Percentiles rank a stretch among this genome's conserved stretches.
Conservation (phyloP, 768 basidiomycete species). For the Russula sp. region DNA sequence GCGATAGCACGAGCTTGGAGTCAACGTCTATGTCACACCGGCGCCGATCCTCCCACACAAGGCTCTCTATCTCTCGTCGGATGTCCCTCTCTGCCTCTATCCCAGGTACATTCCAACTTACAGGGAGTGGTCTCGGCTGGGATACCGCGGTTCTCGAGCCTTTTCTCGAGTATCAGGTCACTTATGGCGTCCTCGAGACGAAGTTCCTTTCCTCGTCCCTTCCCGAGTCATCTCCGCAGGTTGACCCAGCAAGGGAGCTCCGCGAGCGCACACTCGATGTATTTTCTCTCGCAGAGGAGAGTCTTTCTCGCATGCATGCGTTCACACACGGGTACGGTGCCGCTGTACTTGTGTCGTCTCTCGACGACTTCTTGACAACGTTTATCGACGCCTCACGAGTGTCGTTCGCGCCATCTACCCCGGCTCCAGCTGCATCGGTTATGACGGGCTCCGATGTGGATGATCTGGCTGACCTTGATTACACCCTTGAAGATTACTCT, state of each 20-base stretch:
- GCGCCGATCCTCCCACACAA: constrained; percentile 17
- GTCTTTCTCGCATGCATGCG: constrained; percentile 60
- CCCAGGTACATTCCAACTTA: constrained; percentile 1
- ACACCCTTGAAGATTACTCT: constrained; percentile 84
- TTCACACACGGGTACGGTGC: constrained; percentile 92
- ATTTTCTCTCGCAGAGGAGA: constrained; percentile 75
- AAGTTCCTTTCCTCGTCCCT: constrained; percentile 58
- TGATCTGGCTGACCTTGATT: constrained; percentile 75
- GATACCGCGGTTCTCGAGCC: constrained; percentile 91
- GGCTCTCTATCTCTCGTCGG: constrained; percentile 29
- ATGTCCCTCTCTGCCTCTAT: constrained; percentile 27
- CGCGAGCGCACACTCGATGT: constrained; percentile 72
- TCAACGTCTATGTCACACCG: constrained; percentile 2
- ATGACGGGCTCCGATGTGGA: constrained; percentile 32
- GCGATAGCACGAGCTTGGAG: constrained; percentile 21
- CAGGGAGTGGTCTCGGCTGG: constrained; percentile 50
- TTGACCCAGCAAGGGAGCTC: constrained; percentile 56
- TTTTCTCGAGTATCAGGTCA: constrained; percentile 84
- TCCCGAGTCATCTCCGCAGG: constrained; percentile 35
- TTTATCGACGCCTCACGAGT: constrained; percentile 60
- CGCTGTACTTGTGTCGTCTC: constrained; percentile 60
- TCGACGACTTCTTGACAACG: constrained; percentile 63
- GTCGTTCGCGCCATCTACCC: constrained; percentile 19
- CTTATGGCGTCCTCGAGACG: constrained; percentile 76
- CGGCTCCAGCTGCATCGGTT: constrained; percentile 31